phyloP scores from a whole-genome alignment of 805 yeast species.

The Starmerella floris region DNA sequence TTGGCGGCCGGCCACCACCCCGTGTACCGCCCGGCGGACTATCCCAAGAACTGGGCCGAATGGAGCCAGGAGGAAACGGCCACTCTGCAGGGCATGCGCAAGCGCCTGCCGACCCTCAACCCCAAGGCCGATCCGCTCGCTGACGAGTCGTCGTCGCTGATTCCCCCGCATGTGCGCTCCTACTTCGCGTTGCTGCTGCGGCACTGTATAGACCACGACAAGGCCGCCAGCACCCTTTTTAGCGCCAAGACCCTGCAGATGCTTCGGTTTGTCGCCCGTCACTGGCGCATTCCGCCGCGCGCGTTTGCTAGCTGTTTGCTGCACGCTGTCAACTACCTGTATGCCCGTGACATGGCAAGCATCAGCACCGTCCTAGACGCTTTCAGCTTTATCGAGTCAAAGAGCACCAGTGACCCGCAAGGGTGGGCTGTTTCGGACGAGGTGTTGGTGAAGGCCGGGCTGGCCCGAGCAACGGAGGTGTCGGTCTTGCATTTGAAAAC shows the following conservation, averaged over 20 bases:
- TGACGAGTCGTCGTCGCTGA: constrained; percentile 6
- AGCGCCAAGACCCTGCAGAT: constrained; percentile 5
- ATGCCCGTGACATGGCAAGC: not conserved
- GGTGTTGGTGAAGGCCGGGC: not conserved
- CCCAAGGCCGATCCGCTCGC: not conserved
- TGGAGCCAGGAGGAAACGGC: constrained; percentile 23
- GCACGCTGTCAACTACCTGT: constrained; percentile 4
- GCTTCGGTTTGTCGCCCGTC: constrained; percentile 8
- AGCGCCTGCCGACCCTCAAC: constrained; percentile 3
- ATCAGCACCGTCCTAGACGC: constrained; percentile 4
- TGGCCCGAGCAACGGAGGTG: not conserved
- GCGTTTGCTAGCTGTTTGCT: constrained; percentile 7
- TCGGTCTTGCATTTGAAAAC: not conserved
- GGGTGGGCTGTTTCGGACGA: constrained; percentile 14
- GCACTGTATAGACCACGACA: constrained; percentile 31
- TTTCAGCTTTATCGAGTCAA: constrained; percentile 3
- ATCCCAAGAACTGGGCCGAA: constrained; percentile 36
- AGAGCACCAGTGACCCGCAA: not conserved
- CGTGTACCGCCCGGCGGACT: constrained; percentile 28
- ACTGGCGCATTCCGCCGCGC: constrained; percentile 13
- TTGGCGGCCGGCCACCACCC: constrained; percentile 26
- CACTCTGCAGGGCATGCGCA: constrained; percentile 22
- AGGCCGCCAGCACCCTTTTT: constrained; percentile 9
- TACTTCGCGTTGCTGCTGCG: constrained; percentile 33
- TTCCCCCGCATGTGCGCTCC: constrained; percentile 33